Evolutionary conservation across 768 basidiomycete genomes (phyloP), one percentile per base, ranked within the genome.

Genomic region (Fibroporia radiculosa): DNA sequence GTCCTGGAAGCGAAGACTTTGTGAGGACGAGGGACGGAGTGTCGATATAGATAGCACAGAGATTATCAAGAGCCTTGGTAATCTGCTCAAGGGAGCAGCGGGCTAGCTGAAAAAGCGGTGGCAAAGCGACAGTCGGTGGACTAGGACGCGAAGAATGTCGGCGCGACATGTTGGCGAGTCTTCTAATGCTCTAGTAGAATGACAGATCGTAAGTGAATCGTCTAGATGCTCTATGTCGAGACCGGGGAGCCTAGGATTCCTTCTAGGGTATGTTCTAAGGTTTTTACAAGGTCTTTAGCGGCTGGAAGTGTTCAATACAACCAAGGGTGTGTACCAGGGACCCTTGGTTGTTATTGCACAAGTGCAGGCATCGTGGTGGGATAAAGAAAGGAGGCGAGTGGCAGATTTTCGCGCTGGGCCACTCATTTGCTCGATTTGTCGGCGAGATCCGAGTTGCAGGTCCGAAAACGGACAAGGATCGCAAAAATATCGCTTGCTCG

Each of bases 1-100:
- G 25, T 42, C 49, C 48, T 16, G 45, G 11, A 42, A 60, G 40
- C 14, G 44, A 35, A 3, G 47, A 41, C 3, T 54, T 64, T 42
- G 22, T 61, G 55, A 19, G 60, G 57, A 33, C 57, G 40, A 8
- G 59, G 49, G 61, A 44, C 31, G 61, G 50, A 7, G 60, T 58
- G 11, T 72, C 70, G 59, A 73, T 75, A 60, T 84, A 86, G 5
- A 86, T 60, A 1, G 59, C 50, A 2, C 65, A 64, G 12, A 87
- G 59, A 28, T 69, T 69, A 32, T 53, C 48, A 3, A 84, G 58
- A 1, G 74, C 70, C 14, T 56, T 50, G 19, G 58, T 49, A 26
- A 84, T 59, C 12, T 64, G 58, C 18, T 55, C 52, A 0, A 70
- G 60, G 13, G 70, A 60, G 45, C 57, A 62, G 48, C 58, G 28